A percentile compares a stretch with the other conserved stretches of the same genome.
These are phyloP conservation scores for Pelagomonas calceolata DNA, from an alignment of 108 stramenopile species.

Conservation along the genomic window DNA sequence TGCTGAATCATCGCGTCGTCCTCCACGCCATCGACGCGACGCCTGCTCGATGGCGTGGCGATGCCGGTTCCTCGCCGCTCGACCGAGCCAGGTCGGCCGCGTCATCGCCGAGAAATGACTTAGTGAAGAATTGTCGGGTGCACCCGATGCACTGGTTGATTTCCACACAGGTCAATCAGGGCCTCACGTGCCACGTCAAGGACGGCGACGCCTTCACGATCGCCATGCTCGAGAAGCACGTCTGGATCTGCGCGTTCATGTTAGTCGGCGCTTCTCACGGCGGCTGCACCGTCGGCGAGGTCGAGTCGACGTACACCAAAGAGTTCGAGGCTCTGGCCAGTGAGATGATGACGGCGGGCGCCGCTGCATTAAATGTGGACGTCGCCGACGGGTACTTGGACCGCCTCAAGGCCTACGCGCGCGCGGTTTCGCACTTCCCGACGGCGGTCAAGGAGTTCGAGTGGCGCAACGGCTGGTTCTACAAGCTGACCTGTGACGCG, in stretches of 20 bases:
- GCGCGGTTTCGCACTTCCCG: conserved; percentile 34
- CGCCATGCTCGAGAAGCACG: conserved; percentile 35
- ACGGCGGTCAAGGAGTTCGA: conserved; percentile 39
- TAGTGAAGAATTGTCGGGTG: too few relatives aligned
- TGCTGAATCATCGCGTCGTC: too few relatives aligned
- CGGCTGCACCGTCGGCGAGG: conserved; percentile 17
- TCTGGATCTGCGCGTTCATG: conserved; percentile 45
- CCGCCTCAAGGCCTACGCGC: conserved; percentile 32
- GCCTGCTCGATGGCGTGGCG: too few relatives aligned
- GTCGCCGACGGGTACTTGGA: conserved; percentile 25
- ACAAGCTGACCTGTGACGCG: conserved; percentile 15
- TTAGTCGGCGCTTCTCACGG: conserved; percentile 19
- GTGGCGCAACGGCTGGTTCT: conserved; percentile 38
- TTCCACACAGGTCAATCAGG: conserved; percentile 1
- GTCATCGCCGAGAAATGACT: too few relatives aligned
- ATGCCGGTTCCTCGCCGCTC: too few relatives aligned
- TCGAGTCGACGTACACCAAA: conserved; percentile 18
- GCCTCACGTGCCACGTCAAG: conserved; percentile 20
- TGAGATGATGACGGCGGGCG: conserved; percentile 4
- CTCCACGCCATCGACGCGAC: too few relatives aligned
- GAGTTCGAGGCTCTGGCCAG: conserved; percentile 8
- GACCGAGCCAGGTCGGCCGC: too few relatives aligned
- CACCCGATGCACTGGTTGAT: too few relatives aligned
- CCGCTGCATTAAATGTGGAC: conserved; percentile 3
- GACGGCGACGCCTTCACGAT: neutral